A percentile compares a stretch with the other conserved stretches of the same genome.
Evolutionary conservation across 1,139 yeast genomes (phyloP).

Genomic region (Nakaseomyces bracarensis): DNA sequence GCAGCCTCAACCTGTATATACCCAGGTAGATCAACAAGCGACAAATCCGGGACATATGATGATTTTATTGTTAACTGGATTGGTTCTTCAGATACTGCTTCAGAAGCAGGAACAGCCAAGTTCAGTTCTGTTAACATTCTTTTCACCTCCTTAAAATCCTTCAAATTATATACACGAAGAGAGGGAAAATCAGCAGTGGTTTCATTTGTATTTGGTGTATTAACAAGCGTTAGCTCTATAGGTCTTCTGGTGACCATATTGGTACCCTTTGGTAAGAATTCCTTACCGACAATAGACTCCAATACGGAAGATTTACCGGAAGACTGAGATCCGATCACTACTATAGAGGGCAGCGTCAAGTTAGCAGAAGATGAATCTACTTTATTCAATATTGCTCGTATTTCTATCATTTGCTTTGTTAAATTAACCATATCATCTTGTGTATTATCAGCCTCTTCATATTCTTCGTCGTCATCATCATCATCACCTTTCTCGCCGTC

Average conservation of each 20-base stretch:
- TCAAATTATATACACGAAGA: constrained; percentile 66
- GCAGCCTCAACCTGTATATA: constrained; percentile 95
- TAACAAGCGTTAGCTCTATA: constrained; percentile 82
- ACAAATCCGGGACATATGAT: constrained; percentile 86
- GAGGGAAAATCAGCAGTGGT: constrained; percentile 94
- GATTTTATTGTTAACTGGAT: constrained; percentile 86
- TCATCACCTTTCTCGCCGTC: constrained; percentile 32
- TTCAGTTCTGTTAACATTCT: constrained; percentile 77
- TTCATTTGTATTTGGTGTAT: constrained; percentile 69
- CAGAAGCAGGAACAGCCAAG: constrained; percentile 80
- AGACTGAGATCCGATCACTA: constrained; percentile 94
- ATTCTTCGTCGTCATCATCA: constrained; percentile 36
- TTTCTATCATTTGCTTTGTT: constrained; percentile 95
- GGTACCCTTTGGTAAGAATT: constrained; percentile 86
- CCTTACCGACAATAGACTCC: constrained; percentile 91
- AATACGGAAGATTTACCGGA: constrained; percentile 93
- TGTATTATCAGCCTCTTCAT: constrained; percentile 43
- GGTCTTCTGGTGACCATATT: constrained; percentile 97
- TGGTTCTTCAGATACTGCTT: constrained; percentile 85
- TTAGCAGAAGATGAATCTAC: constrained; percentile 69
- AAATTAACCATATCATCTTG: constrained; percentile 74
- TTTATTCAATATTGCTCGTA: constrained; percentile 65
- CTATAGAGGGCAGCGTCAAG: constrained; percentile 83
- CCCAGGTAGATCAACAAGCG: constrained; percentile 93
- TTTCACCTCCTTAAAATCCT: constrained; percentile 84